A percentile compares a stretch with the other conserved stretches of the same genome.
Conservation (phyloP, 371 early-diverging fungal species). For the Circinella minor region DNA sequence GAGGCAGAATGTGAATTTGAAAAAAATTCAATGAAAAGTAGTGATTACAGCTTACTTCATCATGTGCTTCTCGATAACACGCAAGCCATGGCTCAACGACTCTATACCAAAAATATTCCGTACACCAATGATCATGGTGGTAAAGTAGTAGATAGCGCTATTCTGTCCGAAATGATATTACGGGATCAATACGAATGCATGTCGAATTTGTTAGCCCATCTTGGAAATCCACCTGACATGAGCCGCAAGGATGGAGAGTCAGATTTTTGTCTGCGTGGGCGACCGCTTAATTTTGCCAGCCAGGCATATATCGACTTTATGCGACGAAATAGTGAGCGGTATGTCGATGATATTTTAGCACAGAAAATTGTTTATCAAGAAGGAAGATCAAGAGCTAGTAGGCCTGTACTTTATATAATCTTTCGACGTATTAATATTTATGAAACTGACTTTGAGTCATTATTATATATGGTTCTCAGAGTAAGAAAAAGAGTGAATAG, state of each 20-base stretch:
- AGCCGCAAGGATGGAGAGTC: conserved; percentile 30
- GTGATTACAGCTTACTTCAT: conserved; percentile 61
- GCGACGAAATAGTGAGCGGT: conserved; percentile 67
- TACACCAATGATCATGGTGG: conserved; percentile 45
- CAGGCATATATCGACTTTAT: conserved; percentile 78
- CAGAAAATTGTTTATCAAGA: conserved; percentile 78
- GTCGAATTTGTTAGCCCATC: conserved; percentile 78
- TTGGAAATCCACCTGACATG: conserved; percentile 72
- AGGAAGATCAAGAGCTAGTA: conserved; percentile 73
- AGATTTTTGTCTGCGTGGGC: conserved; percentile 15
- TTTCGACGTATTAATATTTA: conserved; percentile 72
- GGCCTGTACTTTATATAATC: conserved; percentile 85
- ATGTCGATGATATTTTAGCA: conserved; percentile 60
- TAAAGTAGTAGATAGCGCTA: conserved; percentile 9
- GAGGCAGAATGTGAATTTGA: conserved; percentile 31
- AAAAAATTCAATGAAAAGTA: conserved; percentile 43
- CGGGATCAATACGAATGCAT: conserved; percentile 66
- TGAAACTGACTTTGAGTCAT: conserved; percentile 77
- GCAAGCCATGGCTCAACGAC: conserved; percentile 56
- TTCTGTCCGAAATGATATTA: neutral
- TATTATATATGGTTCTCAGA: conserved; percentile 74
- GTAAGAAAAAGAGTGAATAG: conserved; percentile 26
- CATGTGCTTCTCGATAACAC: conserved; percentile 67
- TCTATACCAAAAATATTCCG: conserved; percentile 8
- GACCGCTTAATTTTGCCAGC: conserved; percentile 43